phyloP scores from a whole-genome alignment of 306 rosid species.

The Corylus avellana region DNA sequence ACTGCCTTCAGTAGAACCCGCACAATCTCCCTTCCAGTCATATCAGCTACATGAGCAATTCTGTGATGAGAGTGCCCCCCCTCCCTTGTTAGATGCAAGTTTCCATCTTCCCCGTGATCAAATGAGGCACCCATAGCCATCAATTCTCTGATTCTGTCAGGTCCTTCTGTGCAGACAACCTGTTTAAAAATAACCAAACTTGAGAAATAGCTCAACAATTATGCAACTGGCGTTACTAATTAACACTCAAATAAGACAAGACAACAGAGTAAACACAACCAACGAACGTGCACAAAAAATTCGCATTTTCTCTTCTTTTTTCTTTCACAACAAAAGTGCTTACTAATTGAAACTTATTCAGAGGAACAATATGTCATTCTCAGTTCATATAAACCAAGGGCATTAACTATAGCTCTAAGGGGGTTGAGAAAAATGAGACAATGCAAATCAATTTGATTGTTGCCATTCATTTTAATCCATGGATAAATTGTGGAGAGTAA shows the following conservation, averaged over 20 bases:
- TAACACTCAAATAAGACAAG: neutral
- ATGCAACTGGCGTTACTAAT: constrained; percentile 3
- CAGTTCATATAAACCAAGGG: neutral
- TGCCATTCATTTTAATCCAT: neutral
- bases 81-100: constrained; percentile 84
- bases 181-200: constrained; percentile 38
- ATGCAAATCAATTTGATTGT: neutral
- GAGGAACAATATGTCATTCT: neutral
- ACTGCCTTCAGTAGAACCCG: constrained; percentile 71
- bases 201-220: constrained; percentile 2
- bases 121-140: constrained; percentile 93
- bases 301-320: neutral
- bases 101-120: constrained; percentile 92
- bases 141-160: constrained; percentile 86
- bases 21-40: constrained; percentile 95
- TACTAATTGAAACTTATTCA: neutral
- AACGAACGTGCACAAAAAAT: neutral
- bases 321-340: neutral
- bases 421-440: neutral
- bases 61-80: constrained; percentile 94
- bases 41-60: constrained; percentile 93
- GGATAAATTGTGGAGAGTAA: neutral
- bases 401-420: neutral
- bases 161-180: constrained; percentile 99
- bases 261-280: neutral